Evolutionary conservation across 1,284 basidiomycete genomes (phyloP), one percentile per base, ranked within the genome.

Genomic region (Neotropicomus parvogracilis): DNA sequence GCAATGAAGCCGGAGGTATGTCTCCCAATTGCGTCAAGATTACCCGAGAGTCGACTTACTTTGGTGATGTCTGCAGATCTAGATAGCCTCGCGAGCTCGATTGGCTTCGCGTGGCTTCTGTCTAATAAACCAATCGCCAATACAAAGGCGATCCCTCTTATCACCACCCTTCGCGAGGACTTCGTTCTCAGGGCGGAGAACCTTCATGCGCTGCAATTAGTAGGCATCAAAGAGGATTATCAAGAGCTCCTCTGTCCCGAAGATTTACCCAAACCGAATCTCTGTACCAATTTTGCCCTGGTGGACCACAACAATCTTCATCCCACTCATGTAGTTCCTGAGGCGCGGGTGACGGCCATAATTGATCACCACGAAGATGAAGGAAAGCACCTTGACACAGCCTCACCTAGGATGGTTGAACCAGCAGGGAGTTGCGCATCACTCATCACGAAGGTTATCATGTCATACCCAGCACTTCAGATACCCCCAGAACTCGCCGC

Each of bases 281-380:
- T n/a, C 66, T 82, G 81, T 4, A 74, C 74, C n/a, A 72, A 70
- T 5, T 91, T 91, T 59, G 88, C 80, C 0, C 77, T 98, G 9
- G 90, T 97, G 19, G 95, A 98, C 66, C 94, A 97, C 67, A 97
- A 97, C 61, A 73, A 74, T 10, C 75, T 95, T 13, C 71, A 75
- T n/a, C 62, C 78, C 0, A 60, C 62, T 4, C 88, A 86, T 61
- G 59, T 70, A 2, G 68, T 74, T 35, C 65, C 74, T 6, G 63
- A 67, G 20, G 67, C 72, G 8, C 67, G 69, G 9, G 91, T 98
- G 5, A 73, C 81, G 1, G 83, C 87, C 3, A 75, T 98, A 44
- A 71, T 99, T n/a, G 95, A 99, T 66, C 95, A 99, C 64, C 95
- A 99, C 66, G 83, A 79, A 35, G 94, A 98, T 68, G 94, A 95